A percentile compares a stretch with the other conserved stretches of the same genome.
Conservation (phyloP, 768 basidiomycete genomes). For the Tricholomella constricta region DNA sequence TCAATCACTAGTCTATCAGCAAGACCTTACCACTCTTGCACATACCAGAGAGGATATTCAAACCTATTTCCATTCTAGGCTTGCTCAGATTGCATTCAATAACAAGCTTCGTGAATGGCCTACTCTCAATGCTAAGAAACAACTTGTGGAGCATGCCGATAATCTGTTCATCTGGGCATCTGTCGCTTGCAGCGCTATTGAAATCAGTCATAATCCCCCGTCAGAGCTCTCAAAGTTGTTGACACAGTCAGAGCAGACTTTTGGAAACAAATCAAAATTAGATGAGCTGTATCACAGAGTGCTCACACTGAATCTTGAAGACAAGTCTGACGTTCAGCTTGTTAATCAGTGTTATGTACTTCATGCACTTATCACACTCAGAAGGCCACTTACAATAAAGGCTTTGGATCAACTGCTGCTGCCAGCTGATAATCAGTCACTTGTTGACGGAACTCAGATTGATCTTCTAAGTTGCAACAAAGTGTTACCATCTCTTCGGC, state of each 20-base stretch:
- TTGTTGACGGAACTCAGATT: neutral
- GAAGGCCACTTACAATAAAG: neutral
- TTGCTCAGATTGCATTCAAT: neutral
- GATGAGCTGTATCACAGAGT: neutral
- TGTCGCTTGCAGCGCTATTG: neutral
- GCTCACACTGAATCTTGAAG: neutral
- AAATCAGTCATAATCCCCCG: neutral
- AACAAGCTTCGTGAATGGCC: neutral
- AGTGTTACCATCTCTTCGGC: neutral
- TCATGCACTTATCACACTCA: neutral
- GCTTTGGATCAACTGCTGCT: neutral
- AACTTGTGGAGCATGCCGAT: neutral
- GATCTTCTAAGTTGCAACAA: neutral
- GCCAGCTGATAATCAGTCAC: neutral
- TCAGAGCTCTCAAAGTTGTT: too few relatives aligned
- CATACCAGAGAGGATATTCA: neutral
- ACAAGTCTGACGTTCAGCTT: neutral
- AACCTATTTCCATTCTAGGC: neutral
- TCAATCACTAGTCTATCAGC: neutral
- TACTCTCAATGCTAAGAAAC: neutral
- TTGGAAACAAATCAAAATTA: neutral
- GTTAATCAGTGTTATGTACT: neutral
- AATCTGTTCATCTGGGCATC: neutral
- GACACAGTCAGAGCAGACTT: too few relatives aligned
- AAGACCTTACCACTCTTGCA: neutral